Conservation (phyloP, 306 rosid species). For the Trifolium repens region DNA sequence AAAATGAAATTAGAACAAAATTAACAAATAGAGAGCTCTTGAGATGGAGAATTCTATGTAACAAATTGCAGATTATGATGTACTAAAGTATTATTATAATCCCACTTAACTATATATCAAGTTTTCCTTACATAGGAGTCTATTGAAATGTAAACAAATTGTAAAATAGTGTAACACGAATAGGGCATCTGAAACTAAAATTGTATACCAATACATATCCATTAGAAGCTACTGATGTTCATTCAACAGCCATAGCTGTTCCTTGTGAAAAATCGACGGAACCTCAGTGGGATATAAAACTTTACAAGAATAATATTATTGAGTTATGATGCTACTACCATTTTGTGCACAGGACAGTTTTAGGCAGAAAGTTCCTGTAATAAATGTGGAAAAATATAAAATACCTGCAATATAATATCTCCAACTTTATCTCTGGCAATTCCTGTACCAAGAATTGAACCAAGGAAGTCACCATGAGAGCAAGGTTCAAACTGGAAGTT, state of each 20-base stretch:
- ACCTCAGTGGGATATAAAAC: constrained; percentile 33
- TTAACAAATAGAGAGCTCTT: too few relatives aligned
- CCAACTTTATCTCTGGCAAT: constrained; percentile 85
- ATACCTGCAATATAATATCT: constrained; percentile 86
- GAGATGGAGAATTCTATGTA: too few relatives aligned
- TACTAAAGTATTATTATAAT: too few relatives aligned
- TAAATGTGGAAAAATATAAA: neutral
- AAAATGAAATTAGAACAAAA: too few relatives aligned
- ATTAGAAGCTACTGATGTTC: neutral
- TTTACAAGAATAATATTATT: constrained; percentile 13
- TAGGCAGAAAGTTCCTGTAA: constrained; percentile 7
- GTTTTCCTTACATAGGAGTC: too few relatives aligned
- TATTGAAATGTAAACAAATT: too few relatives aligned
- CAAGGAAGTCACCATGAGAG: constrained; percentile 92
- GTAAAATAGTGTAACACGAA: too few relatives aligned
- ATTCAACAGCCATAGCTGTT: constrained; percentile 20
- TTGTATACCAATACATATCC: too few relatives aligned
- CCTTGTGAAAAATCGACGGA: neutral
- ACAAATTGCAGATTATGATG: too few relatives aligned
- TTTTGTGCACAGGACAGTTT: neutral
- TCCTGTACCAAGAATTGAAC: constrained; percentile 87
- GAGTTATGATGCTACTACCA: neutral
- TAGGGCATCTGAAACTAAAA: too few relatives aligned
- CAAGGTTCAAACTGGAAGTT: constrained; percentile 83
- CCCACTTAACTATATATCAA: too few relatives aligned